Base-by-base conservation (phyloP, 2,329 filamentous ascomycete species). In the Neofusicoccum sp. region DNA sequence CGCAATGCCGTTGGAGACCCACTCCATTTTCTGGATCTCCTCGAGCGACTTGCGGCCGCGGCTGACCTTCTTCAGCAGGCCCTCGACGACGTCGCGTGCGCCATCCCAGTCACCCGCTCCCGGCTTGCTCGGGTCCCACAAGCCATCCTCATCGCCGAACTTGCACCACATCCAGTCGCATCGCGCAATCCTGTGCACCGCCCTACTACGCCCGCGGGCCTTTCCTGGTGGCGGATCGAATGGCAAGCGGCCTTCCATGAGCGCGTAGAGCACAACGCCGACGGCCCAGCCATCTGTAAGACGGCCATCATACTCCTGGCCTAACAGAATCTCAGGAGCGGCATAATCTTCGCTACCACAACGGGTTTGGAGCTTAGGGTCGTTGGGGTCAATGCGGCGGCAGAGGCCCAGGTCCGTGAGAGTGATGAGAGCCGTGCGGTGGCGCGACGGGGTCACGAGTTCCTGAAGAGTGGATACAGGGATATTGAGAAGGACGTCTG, bases 291-390 rank as follows among this genome's bases (percentile, higher is more conserved):
- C 93, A 73, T 99, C 95, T 0, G 91, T 97, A 1, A 89, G 87
- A 41, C 92, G 91, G 36, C 95, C 95, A 74, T 98, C 93, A 73
- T 99, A 99, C 6, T 92, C 87, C 72, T 97, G 92, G 29, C 94
- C 94, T 83, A 99, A 92, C 61, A 99, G 89, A 49, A 99, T 93
- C 75, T 99, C 95, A 0, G 95, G 95, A 0, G 95, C 94, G 1
- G 94, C 94, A 74, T 99, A 99, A 78, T 99, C 95, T 77, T 98
- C 95, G 44, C 91, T 96, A 36, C 95, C 95, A 75, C 95, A 99
- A 8, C 95, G 87, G 1, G 94, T 98, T 65, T 91, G 91, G n/a
- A 99, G 84, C 65, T 94, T 89, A 68, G 96, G 92, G 59, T 92
- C 92, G 66, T 92, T 89, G 63, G 83, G 77, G 14, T 92, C 87